These are phyloP conservation scores for Petunia secreta DNA, from an alignment of 257 asterid genomes.

Conservation along the genomic window DNA sequence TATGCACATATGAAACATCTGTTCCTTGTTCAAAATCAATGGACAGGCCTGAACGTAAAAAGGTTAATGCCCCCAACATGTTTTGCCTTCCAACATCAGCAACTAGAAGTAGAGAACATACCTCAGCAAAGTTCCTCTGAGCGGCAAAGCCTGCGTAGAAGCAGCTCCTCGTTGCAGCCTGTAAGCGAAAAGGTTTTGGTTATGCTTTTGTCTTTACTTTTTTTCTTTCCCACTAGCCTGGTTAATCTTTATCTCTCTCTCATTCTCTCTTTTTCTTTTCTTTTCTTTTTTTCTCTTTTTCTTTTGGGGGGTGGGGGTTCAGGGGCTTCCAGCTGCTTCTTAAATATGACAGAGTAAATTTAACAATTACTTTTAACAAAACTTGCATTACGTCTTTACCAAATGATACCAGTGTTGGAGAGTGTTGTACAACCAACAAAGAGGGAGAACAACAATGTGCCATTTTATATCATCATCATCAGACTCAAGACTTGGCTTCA, in stretches of 20 bases:
- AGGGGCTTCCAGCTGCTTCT: too few species aligned
- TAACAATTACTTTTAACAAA: too few species aligned
- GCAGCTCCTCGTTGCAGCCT: conserved; percentile 99
- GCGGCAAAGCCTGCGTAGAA: conserved; percentile 99
- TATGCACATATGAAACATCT: conserved; percentile 20
- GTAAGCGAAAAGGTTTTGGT: conserved; percentile 27
- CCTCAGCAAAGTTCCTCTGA: conserved; percentile 98
- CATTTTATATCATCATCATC: not conserved
- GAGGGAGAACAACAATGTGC: not conserved
- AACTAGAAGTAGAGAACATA: conserved; percentile 29
- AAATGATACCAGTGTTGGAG: not conserved
- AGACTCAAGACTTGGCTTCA: not conserved
- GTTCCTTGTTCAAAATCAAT: not conserved
- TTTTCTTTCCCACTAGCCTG: too few species aligned
- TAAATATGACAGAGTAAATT: too few species aligned
- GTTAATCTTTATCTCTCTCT: too few species aligned
- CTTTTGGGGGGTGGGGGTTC: not conserved
- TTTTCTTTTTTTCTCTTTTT: not conserved
- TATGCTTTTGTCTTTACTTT: not conserved
- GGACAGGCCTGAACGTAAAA: conserved; percentile 5
- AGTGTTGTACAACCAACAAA: not conserved
- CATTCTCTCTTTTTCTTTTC: not conserved
- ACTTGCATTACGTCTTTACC: not conserved
- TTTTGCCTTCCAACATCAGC: not conserved
- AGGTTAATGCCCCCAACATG: not conserved